Evolutionary conservation across 805 yeast species (phyloP).

Genomic region (Yarrowia deformans): DNA sequence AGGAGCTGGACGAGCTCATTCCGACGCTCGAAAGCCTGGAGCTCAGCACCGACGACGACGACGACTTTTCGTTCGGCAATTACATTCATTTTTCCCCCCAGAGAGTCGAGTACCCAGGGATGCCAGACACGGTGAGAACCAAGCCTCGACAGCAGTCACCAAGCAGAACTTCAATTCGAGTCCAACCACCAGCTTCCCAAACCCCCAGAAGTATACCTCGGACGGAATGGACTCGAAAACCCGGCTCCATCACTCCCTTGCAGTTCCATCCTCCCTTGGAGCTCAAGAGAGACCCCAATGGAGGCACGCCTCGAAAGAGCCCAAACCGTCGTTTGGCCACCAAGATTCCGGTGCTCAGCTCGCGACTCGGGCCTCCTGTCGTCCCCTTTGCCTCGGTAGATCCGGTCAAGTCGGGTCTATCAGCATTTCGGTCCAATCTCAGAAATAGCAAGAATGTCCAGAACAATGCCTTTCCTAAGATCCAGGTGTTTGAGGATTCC

Average conservation of each 20-base stretch:
- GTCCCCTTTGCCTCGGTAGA: background rate
- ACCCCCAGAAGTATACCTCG: slow-evolving; percentile 9
- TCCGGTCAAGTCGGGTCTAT: background rate
- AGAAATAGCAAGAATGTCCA: no score
- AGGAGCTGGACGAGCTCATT: slow-evolving; percentile 11
- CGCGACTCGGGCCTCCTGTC: slow-evolving; percentile 6
- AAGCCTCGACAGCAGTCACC: no score
- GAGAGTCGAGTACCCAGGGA: background rate
- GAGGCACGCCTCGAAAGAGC: background rate
- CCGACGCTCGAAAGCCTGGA: slow-evolving; percentile 2
- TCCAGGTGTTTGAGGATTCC: slow-evolving; percentile 7
- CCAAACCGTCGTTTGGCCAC: background rate
- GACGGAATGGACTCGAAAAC: background rate
- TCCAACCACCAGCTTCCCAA: background rate
- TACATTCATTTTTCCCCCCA: slow-evolving; percentile 10
- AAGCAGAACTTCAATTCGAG: no score
- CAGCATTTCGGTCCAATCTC: slow-evolving; percentile 4
- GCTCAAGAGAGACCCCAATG: background rate
- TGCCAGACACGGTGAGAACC: no score
- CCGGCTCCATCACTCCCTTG: background rate
- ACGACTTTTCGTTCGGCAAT: background rate
- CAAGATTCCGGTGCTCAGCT: slow-evolving; percentile 9
- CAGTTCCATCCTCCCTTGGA: background rate
- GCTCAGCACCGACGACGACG: slow-evolving; percentile 10
- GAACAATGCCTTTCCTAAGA: background rate